Conservation (phyloP, 805 yeast genomes). For the Spathaspora gorwiae region DNA sequence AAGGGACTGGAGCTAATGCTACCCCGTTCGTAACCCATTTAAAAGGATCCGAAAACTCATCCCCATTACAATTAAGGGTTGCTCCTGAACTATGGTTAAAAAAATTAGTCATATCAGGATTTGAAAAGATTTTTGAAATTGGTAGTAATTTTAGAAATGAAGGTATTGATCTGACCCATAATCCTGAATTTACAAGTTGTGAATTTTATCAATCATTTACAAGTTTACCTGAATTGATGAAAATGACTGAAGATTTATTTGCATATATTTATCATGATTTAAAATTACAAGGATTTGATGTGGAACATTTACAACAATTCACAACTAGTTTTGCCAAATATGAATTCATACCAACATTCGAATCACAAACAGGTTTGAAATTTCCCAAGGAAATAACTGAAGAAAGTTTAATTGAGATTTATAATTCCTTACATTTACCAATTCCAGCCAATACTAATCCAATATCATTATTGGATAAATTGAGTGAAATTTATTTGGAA, state of each 20-base stretch:
- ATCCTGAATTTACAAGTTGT: constrained; percentile 88
- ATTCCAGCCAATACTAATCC: constrained; percentile 43
- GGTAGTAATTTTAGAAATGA: constrained; percentile 88
- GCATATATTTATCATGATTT: constrained; percentile 26
- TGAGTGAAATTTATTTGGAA: constrained; percentile 63
- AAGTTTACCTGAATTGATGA: constrained; percentile 61
- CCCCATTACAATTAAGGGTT: constrained; percentile 61
- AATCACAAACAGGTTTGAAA: constrained; percentile 42
- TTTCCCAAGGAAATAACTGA: constrained; percentile 46
- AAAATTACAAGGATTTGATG: neutral
- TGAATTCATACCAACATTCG: constrained; percentile 68
- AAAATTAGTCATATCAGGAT: constrained; percentile 74
- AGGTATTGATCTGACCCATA: constrained; percentile 88
- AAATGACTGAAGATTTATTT: constrained; percentile 57
- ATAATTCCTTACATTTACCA: constrained; percentile 28
- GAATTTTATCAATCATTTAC: constrained; percentile 82
- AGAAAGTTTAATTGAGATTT: constrained; percentile 39
- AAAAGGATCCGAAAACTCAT: constrained; percentile 16
- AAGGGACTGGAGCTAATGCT: constrained; percentile 88
- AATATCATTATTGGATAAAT: constrained; percentile 58
- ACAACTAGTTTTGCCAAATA: constrained; percentile 22
- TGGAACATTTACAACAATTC: constrained; percentile 5
- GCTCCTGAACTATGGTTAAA: constrained; percentile 97
- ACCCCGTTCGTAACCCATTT: constrained; percentile 70
- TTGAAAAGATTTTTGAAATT: constrained; percentile 81